Conservation (phyloP, 2,329 filamentous ascomycete species). For the Aspergillus thermomutatus region DNA sequence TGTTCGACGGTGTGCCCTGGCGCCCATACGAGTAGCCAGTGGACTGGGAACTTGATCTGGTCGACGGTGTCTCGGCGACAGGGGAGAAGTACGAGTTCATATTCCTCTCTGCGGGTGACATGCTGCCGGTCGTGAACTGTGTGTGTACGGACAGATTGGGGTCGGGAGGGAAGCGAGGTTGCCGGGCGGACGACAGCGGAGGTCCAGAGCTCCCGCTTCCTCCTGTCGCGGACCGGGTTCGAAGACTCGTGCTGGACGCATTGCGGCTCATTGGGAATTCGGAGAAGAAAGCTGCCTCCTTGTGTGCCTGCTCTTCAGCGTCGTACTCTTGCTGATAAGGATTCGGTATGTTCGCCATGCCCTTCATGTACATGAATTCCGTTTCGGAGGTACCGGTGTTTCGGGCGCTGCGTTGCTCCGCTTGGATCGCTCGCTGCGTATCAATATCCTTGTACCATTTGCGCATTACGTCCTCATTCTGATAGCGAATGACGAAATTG, state of each 20-base stretch:
- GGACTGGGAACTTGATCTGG: constrained; percentile 48
- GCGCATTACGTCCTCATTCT: constrained; percentile 86
- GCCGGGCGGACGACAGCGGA: constrained; percentile 46
- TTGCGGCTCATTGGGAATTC: constrained; percentile 61
- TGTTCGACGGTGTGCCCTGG: constrained; percentile 62
- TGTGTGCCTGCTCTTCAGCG: constrained; percentile 48
- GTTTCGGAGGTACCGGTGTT: constrained; percentile 58
- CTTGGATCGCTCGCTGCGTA: constrained; percentile 63
- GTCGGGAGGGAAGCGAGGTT: constrained; percentile 68
- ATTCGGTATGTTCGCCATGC: constrained; percentile 69
- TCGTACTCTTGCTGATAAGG: constrained; percentile 68
- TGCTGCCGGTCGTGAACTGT: constrained; percentile 48
- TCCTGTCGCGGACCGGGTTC: constrained; percentile 71
- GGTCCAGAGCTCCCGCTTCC: constrained; percentile 46
- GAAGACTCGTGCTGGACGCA: constrained; percentile 69
- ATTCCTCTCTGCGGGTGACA: constrained; percentile 60
- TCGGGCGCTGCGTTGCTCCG: constrained; percentile 49
- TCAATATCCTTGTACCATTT: constrained; percentile 86
- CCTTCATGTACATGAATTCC: constrained; percentile 77
- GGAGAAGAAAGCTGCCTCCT: constrained; percentile 38
- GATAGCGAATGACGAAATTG: constrained; percentile 92
- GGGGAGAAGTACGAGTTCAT: constrained; percentile 95
- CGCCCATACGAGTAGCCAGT: constrained; percentile 79
- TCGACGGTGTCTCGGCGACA: constrained; percentile 65
- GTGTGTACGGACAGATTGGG: constrained; percentile 66